phyloP scores from a whole-genome alignment of 176 grass and related monocot genomes.

The Eragrostis curvula region DNA sequence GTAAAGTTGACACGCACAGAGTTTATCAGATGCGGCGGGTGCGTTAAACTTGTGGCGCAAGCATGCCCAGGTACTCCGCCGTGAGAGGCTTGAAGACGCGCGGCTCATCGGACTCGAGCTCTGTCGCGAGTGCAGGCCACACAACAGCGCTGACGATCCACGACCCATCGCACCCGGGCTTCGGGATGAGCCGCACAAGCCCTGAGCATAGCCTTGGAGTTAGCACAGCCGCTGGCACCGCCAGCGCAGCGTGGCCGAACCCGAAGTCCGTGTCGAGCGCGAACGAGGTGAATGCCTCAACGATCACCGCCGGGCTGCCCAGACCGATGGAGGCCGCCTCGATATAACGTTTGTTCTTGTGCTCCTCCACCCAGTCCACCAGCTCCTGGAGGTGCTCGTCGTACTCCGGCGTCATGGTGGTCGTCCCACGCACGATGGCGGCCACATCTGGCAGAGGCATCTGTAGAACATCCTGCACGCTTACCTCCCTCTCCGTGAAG shows the following conservation, averaged over 20 bases:
- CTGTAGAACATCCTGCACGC: slow-evolving; percentile 36
- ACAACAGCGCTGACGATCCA: slow-evolving; percentile 3
- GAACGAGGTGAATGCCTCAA: background rate
- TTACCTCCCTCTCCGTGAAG: slow-evolving; percentile 34
- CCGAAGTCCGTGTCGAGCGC: background rate
- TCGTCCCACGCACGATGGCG: slow-evolving; percentile 39
- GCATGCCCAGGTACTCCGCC: background rate
- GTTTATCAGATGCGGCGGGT: background rate
- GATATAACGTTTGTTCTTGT: slow-evolving; percentile 28
- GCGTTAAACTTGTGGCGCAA: background rate
- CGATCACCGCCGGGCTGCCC: slow-evolving; percentile 20
- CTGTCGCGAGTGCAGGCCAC: slow-evolving; percentile 6
- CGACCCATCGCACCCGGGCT: background rate
- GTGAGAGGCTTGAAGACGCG: background rate
- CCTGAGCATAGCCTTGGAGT: background rate
- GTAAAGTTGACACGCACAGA: too few species aligned
- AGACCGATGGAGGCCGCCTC: slow-evolving; percentile 28
- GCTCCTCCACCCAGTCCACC: slow-evolving; percentile 60
- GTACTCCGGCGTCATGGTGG: slow-evolving; percentile 6
- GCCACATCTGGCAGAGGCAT: slow-evolving; percentile 14
- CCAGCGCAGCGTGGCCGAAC: background rate
- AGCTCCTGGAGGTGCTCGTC: slow-evolving; percentile 52
- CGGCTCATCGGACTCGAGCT: slow-evolving; percentile 24
- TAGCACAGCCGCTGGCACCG: rapidly evolving
- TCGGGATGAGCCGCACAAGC: background rate